A percentile compares a stretch with the other conserved stretches of the same genome.
These are phyloP conservation scores for Solanum pinnatisectum DNA, from an alignment of 257 asterid species.

Conservation along the genomic window DNA sequence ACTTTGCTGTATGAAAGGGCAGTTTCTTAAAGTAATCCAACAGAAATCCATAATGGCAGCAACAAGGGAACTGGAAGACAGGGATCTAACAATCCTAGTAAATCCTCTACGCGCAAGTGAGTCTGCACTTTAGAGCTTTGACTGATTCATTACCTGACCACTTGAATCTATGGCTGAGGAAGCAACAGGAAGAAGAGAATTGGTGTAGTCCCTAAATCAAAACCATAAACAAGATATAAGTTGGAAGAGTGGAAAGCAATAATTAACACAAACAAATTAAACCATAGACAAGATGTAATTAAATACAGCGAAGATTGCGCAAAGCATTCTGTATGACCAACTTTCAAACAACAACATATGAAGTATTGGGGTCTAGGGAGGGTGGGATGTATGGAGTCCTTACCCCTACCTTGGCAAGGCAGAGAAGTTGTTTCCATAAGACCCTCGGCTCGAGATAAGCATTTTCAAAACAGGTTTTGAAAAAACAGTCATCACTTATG, in stretches of 20 bases:
- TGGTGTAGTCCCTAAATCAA: slow-evolving; percentile 79
- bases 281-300: background rate
- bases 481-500: background rate
- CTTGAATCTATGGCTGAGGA: slow-evolving; percentile 93
- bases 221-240: background rate
- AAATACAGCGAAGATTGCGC: background rate
- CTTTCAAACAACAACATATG: background rate
- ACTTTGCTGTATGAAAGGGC: background rate
- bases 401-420: background rate
- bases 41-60: background rate
- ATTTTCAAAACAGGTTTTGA: background rate
- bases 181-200: slow-evolving; percentile 85
- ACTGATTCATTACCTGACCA: slow-evolving; percentile 60
- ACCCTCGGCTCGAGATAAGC: background rate
- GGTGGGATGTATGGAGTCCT: background rate
- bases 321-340: background rate
- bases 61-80: background rate
- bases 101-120: background rate
- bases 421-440: background rate
- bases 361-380: background rate
- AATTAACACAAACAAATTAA: background rate
- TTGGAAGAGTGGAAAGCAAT: background rate
- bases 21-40: background rate
- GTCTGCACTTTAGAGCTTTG: background rate
- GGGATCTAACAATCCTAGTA: background rate